Evolutionary conservation across 1,139 yeast genomes (phyloP).

Genomic region (Blastobotrys persicus): DNA sequence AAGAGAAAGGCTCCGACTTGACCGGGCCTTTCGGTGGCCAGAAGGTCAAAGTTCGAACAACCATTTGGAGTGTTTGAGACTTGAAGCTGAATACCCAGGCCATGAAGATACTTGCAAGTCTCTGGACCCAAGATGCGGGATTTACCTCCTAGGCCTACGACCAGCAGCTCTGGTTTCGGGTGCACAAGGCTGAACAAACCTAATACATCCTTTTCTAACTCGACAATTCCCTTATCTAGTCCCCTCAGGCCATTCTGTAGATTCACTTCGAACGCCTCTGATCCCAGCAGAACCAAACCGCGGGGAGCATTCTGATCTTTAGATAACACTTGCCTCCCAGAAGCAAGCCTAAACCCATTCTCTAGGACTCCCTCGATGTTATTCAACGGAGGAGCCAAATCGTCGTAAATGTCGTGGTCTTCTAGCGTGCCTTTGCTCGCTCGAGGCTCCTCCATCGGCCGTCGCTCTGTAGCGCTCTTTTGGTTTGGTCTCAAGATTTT

Average conservation of each 20-base stretch:
- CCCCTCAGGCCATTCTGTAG: slow-evolving; percentile 38
- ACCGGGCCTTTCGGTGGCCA: slow-evolving; percentile 77
- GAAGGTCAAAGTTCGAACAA: slow-evolving; percentile 66
- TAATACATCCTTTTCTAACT: slow-evolving; percentile 41
- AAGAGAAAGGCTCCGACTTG: slow-evolving; percentile 66
- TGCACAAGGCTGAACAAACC: slow-evolving; percentile 55
- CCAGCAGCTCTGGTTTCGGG: slow-evolving; percentile 76
- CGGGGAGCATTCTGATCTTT: slow-evolving; percentile 49
- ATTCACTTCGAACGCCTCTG: slow-evolving; percentile 62
- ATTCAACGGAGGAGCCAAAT: slow-evolving; percentile 35
- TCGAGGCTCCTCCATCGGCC: slow-evolving; percentile 15
- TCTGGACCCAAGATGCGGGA: slow-evolving; percentile 60
- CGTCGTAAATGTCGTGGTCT: slow-evolving; percentile 37
- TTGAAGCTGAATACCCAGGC: slow-evolving; percentile 67
- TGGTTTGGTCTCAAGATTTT: slow-evolving; percentile 14
- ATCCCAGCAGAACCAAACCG: slow-evolving; percentile 60
- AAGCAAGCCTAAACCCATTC: slow-evolving; percentile 48
- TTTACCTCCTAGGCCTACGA: slow-evolving; percentile 65
- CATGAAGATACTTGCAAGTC: slow-evolving; percentile 49
- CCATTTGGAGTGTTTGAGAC: slow-evolving; percentile 65
- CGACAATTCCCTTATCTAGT: slow-evolving; percentile 39
- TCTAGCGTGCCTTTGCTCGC: slow-evolving; percentile 28
- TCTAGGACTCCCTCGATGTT: slow-evolving; percentile 46
- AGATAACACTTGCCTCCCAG: slow-evolving; percentile 46
- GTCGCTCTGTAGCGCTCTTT: slow-evolving; percentile 12